Base-by-base conservation (phyloP, 2,329 filamentous ascomycete species). In the Pseudogymnoascus sp. region DNA sequence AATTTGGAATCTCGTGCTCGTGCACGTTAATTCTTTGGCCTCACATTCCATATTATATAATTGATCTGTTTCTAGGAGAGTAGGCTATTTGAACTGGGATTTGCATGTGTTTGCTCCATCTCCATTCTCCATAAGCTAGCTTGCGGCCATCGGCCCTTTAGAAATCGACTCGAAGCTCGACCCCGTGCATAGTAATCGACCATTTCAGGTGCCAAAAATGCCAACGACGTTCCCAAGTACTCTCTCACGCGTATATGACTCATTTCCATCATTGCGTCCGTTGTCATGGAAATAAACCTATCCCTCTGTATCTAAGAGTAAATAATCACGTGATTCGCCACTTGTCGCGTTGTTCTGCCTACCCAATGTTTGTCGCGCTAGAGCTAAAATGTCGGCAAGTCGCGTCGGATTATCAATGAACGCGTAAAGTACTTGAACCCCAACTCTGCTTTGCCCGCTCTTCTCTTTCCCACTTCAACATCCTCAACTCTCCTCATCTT, bases 361-460 rank as follows among this genome's bases (percentile, higher is more conserved):
- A 55, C 49, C 30, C 49, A 55, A 33, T 55, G 33, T 25, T 60
- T 60, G 58, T 60, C 58, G 58, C 58, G 58, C 58, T 60, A 60
- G 58, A n/a, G 30, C 58, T 41, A 41, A 36, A 38, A 38, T 38
- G 58, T 60, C 33, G 38, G 58, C 38, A 60, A 61, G 36, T 41
- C 60, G 60, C 36, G 60, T 61, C 58, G 58, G 36, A 38, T 60
- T 60, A 60, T 60, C 58, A 41, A 36, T 30, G 58, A 60, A 60
- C 61, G 61, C 61, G 61, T 62, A 62, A 62, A 62, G 61, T 62
- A 61, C 61, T 60, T 62, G 49, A 60, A 36, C 55, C 52, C 39
- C 45, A 42, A 49, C 35, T 62, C 38, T 42, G 39, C 28, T 36
- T 36, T 52, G 36, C 45, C 49, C 28, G 7, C 45, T 55, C 60